Base-by-base conservation (phyloP, 2,329 filamentous ascomycete genomes). In the Sporothrix dimorphospora region DNA sequence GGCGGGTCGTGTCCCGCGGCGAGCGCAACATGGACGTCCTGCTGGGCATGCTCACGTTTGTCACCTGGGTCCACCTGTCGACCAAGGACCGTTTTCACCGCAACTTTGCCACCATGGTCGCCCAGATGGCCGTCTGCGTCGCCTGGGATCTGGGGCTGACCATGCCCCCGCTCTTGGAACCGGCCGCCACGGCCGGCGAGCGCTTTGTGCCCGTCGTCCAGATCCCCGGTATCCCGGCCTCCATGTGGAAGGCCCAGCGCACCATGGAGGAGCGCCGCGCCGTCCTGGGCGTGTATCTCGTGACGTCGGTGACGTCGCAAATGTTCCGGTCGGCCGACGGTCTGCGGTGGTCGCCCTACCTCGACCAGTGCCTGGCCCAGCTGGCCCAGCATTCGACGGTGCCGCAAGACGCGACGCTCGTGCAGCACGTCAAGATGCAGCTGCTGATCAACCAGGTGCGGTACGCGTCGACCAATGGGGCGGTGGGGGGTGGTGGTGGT, bases 301-400 rank as follows among this genome's bases (percentile, higher is more conserved):
- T 84, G 6, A 80, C 79, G 57, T 79, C 79, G 14, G 77, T 76
- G 81, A 19, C 57, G n/a, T 55, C 73, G 4, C 71, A 67, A 1
- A 74, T 75, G 45, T 79, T 86, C 30, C 83, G 83, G 24, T 83
- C 83, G 66, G 81, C 84, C 70, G 87, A 89, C 70, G 77, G 83
- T 1, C 79, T 90, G 68, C 81, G 80, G 3, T 91, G 88, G 89
- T 89, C 85, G 1, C 75, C 84, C 1, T 84, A 89, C 69, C 84
- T 91, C 81, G 87, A 89, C 40, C 86, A 89, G 30, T 87, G 84
- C 47, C 79, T 90, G 0, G 79, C 82, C 3, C 74, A 82, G 1
- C 78, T 91, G 19, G 79, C 81, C 4, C 79, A 82, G 24, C 79
- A 82, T 1, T 81, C 81, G 19, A 85, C 89, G 69, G 81, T 81